phyloP scores from a whole-genome alignment of 257 asterid genomes.

The Galeopsis tetrahit region DNA sequence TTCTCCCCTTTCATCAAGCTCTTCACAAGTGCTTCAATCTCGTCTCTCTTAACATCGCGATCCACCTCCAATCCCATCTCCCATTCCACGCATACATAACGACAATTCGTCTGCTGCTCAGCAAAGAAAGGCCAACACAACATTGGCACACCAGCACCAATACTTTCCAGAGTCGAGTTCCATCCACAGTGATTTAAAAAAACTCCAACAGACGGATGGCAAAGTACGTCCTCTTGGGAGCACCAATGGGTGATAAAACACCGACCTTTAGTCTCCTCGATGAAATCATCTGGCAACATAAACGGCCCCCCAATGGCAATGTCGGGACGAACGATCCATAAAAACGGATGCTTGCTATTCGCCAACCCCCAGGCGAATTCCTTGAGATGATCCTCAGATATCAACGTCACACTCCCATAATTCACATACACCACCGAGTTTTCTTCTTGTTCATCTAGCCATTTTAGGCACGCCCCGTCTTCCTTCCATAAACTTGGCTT shows the following conservation, averaged over 20 bases:
- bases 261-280: conserved; percentile 45
- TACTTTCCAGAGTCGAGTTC: conserved; percentile 46
- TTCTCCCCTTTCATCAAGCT: conserved; percentile 40
- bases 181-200: conserved; percentile 52
- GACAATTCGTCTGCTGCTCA: conserved; percentile 49
- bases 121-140: conserved; percentile 56
- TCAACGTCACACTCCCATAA: conserved; percentile 46
- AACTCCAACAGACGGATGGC: conserved; percentile 41
- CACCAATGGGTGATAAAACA: conserved; percentile 45
- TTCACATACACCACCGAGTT: conserved; percentile 42
- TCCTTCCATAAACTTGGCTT: conserved; percentile 42
- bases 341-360: conserved; percentile 42
- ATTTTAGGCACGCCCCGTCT: conserved; percentile 37
- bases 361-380: conserved; percentile 66
- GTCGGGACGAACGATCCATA: conserved; percentile 54
- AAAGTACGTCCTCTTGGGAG: conserved; percentile 46
- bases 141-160: conserved; percentile 44
- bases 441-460: conserved; percentile 45
- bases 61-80: conserved; percentile 44
- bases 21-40: conserved; percentile 39
- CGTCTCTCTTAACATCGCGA: conserved; percentile 38
- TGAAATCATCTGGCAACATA: conserved; percentile 38
- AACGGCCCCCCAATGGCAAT: conserved; percentile 39
- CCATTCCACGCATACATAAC: conserved; percentile 43
- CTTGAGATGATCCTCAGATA: conserved; percentile 35